Conservation (phyloP, 495 filamentous ascomycete species). For the Articulospora tetracladia region DNA sequence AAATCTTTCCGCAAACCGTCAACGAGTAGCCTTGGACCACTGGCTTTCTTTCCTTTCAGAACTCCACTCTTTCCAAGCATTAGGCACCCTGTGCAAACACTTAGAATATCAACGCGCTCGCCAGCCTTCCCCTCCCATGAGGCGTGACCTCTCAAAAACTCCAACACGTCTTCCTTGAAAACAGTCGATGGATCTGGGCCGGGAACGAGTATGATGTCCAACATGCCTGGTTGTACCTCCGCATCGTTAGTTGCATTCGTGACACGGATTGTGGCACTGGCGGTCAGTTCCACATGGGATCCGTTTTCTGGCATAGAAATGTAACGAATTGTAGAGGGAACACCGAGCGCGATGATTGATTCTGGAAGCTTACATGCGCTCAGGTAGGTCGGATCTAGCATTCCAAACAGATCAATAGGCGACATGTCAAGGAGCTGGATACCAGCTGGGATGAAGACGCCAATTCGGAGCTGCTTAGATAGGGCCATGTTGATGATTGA, state of each 20-base stretch:
- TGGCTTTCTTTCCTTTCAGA: slow-evolving; percentile 40
- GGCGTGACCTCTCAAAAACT: slow-evolving; percentile 43
- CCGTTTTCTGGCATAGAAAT: slow-evolving; percentile 17
- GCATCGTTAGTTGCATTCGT: slow-evolving; percentile 11
- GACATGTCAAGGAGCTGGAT: slow-evolving; percentile 23
- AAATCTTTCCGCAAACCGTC: slow-evolving; percentile 38
- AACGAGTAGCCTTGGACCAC: slow-evolving; percentile 50
- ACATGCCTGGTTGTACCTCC: slow-evolving; percentile 34
- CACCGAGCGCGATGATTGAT: slow-evolving; percentile 6
- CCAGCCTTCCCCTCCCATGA: slow-evolving; percentile 20
- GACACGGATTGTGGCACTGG: slow-evolving; percentile 7
- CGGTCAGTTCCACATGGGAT: slow-evolving; percentile 15
- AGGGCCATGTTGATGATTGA: background rate
- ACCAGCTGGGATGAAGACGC: slow-evolving; percentile 15
- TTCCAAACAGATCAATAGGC: slow-evolving; percentile 22
- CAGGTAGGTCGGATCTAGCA: slow-evolving; percentile 19
- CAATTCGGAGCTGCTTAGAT: slow-evolving; percentile 13
- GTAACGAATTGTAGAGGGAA: slow-evolving; percentile 20
- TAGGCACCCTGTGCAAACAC: slow-evolving; percentile 51
- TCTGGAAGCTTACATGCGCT: slow-evolving; percentile 16
- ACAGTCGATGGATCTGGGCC: slow-evolving; percentile 41
- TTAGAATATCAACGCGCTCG: slow-evolving; percentile 41
- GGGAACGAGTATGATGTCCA: slow-evolving; percentile 50
- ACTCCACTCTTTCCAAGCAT: slow-evolving; percentile 47
- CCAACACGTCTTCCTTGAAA: slow-evolving; percentile 32